Base-by-base conservation (phyloP, 2,329 filamentous ascomycete genomes). In the Ambrosiella beaveri region DNA sequence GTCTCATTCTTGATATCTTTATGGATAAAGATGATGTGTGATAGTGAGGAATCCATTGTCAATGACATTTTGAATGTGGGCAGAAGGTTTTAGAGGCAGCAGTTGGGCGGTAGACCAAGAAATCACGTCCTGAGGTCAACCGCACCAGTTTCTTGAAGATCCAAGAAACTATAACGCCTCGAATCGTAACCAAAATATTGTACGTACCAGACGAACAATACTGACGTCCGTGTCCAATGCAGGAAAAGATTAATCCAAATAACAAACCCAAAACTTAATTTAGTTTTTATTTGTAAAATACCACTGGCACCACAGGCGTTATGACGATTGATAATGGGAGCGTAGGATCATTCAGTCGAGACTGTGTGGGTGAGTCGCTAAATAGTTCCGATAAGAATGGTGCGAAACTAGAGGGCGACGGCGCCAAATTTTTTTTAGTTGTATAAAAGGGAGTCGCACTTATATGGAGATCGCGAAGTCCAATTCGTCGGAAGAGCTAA, bases 11-110 rank as follows among this genome's bases (percentile, higher is more conserved):
- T 70, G 62, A 78, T 73, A 61, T 72, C 70, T 65, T 75, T 75
- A 69, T 80, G 76, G 64, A 81, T 77, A 63, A 81, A 82, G 62
- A 82, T 76, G 63, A 81, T 73, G 67, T 80, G 76, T 67, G 77
- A 80, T 60, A 71, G 70, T 65, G 75, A 72, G 66, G 71, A 73
- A 68, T 81, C 78, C 78, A 81, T 81, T 67, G 69, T 74, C 71
- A 71, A 38, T 9, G 54, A 40, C 40, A 41, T 54, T 70, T 71
- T 72, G 69, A 17, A 47, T 47, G 44, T 27, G 27, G 13, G 12
- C n/a, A 15, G 44, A 11, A 7, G 15, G 13, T 39, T n/a, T 17
- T 15, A 40, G 13, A 38, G 47, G 52, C n/a, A 13, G 11, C 38
- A 50, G 19, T 49, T 59, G 47, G 47, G 58, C 54, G 58, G 54